Conservation (phyloP, 2,329 filamentous ascomycete species). For the Drechslera avenae region DNA sequence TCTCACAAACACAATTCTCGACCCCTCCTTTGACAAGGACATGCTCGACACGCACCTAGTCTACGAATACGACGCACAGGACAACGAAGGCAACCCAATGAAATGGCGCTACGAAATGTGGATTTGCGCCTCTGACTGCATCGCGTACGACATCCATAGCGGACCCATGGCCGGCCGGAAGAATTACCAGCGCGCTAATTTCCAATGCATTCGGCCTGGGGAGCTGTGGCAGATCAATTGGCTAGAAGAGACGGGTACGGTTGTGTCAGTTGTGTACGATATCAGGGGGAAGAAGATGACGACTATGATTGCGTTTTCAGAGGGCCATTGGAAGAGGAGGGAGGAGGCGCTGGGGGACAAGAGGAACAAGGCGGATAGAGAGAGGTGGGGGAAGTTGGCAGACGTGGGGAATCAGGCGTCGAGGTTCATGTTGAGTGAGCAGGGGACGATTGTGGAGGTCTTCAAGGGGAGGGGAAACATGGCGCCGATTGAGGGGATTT, state of each 20-base stretch:
- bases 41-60: slow-evolving; percentile 61
- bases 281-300: slow-evolving; percentile 57
- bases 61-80: slow-evolving; percentile 62
- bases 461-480: slow-evolving; percentile 58
- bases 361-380: slow-evolving; percentile 57
- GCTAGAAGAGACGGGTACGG: slow-evolving; percentile 65
- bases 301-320: slow-evolving; percentile 60
- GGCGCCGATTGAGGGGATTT: slow-evolving; percentile 49
- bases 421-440: slow-evolving; percentile 59
- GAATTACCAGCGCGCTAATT: slow-evolving; percentile 61
- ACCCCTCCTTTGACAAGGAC: slow-evolving; percentile 55
- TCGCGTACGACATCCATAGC: slow-evolving; percentile 65
- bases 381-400: slow-evolving; percentile 58
- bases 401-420: slow-evolving; percentile 58
- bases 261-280: slow-evolving; percentile 62
- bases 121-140: slow-evolving; percentile 60
- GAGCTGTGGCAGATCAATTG: slow-evolving; percentile 66
- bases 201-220: slow-evolving; percentile 62
- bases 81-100: slow-evolving; percentile 56
- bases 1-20: slow-evolving; percentile 35
- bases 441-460: slow-evolving; percentile 57
- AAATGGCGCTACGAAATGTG: slow-evolving; percentile 68
- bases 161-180: slow-evolving; percentile 59
- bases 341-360: slow-evolving; percentile 62
- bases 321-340: slow-evolving; percentile 61